phyloP scores from a whole-genome alignment of 2,329 filamentous ascomycete species.

The Raffaelea ambrosiae region DNA sequence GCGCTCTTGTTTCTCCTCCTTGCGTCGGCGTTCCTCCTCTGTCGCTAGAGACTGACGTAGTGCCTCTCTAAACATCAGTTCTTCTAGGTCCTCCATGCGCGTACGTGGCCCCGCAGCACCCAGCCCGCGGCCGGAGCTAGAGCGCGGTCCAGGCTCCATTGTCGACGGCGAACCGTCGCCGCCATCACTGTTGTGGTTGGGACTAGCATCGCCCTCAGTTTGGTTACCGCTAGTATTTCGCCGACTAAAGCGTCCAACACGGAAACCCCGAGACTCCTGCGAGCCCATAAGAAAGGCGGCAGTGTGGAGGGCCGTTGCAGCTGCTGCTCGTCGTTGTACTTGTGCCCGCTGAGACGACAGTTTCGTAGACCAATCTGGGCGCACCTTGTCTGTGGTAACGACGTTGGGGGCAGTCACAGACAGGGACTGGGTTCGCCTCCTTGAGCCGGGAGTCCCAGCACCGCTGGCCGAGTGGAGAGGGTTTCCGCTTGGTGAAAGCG shows the following conservation, averaged over 20 bases:
- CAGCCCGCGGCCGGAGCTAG: conserved; percentile 20
- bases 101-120: conserved; percentile 23
- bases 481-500: conserved; percentile 18
- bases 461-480: conserved; percentile 18
- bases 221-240: conserved; percentile 34
- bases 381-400: conserved; percentile 83
- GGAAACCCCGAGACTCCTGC: conserved; percentile 41
- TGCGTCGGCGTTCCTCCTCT: conserved; percentile 85
- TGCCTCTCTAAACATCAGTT: conserved; percentile 98
- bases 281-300: conserved; percentile 85
- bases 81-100: conserved; percentile 81
- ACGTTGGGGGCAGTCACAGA: conserved; percentile 80
- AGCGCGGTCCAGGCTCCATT: conserved; percentile 24
- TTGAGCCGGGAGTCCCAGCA: conserved; percentile 11
- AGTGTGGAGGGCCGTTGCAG: conserved; percentile 88
- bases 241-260: conserved; percentile 49
- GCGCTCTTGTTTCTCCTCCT: conserved; percentile 68
- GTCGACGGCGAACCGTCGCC: conserved; percentile 14
- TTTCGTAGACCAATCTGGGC: conserved; percentile 92
- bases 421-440: conserved; percentile 49
- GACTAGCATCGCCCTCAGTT: conserved; percentile 20
- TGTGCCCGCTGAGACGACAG: conserved; percentile 77
- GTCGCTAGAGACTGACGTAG: conserved; percentile 84
- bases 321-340: conserved; percentile 76
- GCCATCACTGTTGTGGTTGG: conserved; percentile 16